Evolutionary conservation across 495 filamentous ascomycete genomes (phyloP), one percentile per base, ranked within the genome.

Genomic region (Lentithecium fluviatile): DNA sequence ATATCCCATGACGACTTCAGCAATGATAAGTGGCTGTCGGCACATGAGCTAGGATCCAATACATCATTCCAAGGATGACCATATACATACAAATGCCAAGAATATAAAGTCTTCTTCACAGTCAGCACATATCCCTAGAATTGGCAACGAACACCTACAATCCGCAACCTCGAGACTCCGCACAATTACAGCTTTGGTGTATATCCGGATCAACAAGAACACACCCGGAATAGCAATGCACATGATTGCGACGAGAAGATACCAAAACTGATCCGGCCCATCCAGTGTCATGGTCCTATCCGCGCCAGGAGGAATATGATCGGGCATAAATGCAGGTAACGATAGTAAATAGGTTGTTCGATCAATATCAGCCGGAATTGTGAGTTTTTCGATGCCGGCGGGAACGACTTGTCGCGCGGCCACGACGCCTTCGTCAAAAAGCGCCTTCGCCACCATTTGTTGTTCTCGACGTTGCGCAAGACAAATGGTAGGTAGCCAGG

Each of bases 241-340:
- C 12, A 42, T 54, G 15, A 62, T 56, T 8, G 59, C 42, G 10
- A 45, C 26, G 8, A 62, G 50, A 7, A 62, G 29, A 24, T 56
- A 62, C 59, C 59, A 62, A n/a, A 62, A 36, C 19, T 62, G 59
- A 37, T 55, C 59, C n/a, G 50, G 51, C 13, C 38, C 42, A 26
- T 56, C 45, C 32, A 48, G 13, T 10, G 59, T 62, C 59, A 62
- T 56, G 1, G 20, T 54, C n/a, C 25, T 50, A 37, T 62, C 51
- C 24, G 43, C 59, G 2, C 59, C 59, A 17, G 25, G 23, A 10
- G 59, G 59, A n/a, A 43, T 43, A 15, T 43, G 40, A 43, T 5
- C 13, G 6, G 40, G 40, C 13, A 15, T 3, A 6, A 43, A 20
- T 15, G 40, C 40, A 3, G 40, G 40, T 20, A 43, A 6, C 13